A percentile compares a stretch with the other conserved stretches of the same genome.
Conservation (phyloP, 441 rosid species). For the Croton setiger region DNA sequence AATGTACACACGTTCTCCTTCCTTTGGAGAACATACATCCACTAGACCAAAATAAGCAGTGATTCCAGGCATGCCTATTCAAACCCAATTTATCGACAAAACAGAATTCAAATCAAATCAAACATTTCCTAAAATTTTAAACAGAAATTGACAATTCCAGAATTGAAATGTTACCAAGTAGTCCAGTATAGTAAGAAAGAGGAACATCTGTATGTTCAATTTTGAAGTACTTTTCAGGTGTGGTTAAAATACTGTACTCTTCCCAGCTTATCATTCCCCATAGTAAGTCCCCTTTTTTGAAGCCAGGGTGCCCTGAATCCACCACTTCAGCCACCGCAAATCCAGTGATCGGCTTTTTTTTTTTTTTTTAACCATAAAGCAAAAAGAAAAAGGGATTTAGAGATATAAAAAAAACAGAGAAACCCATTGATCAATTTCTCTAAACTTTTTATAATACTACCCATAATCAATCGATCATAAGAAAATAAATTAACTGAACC, state of each 20-base stretch:
- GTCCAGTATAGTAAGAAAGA: conserved; percentile 10
- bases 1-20: conserved; percentile 59
- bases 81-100: not conserved
- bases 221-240: not conserved
- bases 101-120: not conserved
- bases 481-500: conserved; percentile 16
- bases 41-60: conserved; percentile 9
- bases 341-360: not conserved
- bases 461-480: not conserved
- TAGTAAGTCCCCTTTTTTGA: not conserved
- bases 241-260: conserved; percentile 2
- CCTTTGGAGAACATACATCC: conserved; percentile 31
- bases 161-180: conserved; percentile 1
- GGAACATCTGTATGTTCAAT: conserved; percentile 4
- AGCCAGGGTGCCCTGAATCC: conserved; percentile 5
- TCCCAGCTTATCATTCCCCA: not conserved
- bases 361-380: conserved; percentile 6
- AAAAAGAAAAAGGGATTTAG: conserved; percentile 2
- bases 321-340: conserved; percentile 7
- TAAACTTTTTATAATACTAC: not conserved
- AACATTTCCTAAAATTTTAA: not conserved
- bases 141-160: not conserved
- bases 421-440: not conserved
- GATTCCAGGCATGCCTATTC: conserved; percentile 13
- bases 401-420: not conserved